A percentile compares a stretch with the other conserved stretches of the same genome.
phyloP scores from a whole-genome alignment of 2,329 filamentous ascomycete genomes.

The Talaromyces sp. region DNA sequence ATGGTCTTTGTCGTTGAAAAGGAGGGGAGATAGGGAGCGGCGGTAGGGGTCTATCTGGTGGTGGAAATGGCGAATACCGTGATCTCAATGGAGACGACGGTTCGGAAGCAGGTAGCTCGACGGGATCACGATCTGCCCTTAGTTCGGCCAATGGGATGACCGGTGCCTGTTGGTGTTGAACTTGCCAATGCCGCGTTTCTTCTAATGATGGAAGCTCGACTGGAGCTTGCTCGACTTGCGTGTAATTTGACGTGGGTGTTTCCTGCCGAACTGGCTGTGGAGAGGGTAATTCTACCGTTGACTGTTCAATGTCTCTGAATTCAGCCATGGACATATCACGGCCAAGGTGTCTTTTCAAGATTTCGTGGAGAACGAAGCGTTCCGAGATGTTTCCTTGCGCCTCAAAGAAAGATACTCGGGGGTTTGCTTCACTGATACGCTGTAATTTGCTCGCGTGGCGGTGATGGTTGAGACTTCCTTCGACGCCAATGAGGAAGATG shows the following conservation, averaged over 20 bases:
- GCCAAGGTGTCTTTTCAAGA: constrained; percentile 53
- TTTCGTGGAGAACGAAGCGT: constrained; percentile 52
- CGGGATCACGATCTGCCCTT: constrained; percentile 2
- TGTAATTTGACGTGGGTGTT: neutral
- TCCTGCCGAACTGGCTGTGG: neutral
- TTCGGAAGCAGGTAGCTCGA: constrained; percentile 4
- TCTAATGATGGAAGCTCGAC: constrained; percentile 11
- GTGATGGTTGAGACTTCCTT: constrained; percentile 54
- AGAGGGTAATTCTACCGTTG: constrained; percentile 1
- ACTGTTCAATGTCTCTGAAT: constrained; percentile 23
- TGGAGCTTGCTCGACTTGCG: neutral
- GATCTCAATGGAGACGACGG: neutral
- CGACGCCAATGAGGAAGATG: constrained; percentile 54
- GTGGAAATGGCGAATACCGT: neutral
- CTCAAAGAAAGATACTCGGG: constrained; percentile 53
- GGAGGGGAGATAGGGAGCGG: neutral
- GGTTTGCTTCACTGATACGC: constrained; percentile 52
- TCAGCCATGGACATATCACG: constrained; percentile 45
- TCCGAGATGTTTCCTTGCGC: constrained; percentile 54
- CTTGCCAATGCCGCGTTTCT: constrained; percentile 9
- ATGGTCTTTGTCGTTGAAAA: neutral
- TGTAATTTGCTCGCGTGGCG: constrained; percentile 54
- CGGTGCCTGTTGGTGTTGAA: neutral
- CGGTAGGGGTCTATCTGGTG: neutral
- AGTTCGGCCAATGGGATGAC: constrained; percentile 1